Evolutionary conservation across 192 early-diverging fungal genomes (phyloP).

Genomic region (Coemansia sp.): DNA sequence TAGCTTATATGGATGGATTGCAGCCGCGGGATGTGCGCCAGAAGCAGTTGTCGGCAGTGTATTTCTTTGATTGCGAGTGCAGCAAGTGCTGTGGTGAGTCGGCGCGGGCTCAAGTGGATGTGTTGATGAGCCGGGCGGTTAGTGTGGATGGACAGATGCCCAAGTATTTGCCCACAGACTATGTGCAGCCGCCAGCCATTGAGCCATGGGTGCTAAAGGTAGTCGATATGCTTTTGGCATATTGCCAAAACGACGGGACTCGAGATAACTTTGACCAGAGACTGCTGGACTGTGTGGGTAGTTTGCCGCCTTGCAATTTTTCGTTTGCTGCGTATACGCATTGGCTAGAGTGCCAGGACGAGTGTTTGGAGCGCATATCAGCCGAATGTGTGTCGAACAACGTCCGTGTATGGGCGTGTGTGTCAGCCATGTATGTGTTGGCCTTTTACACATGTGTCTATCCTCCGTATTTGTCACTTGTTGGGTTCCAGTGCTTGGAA

Average conservation of each 20-base stretch:
- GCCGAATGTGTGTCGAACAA: not conserved
- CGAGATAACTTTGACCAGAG: not conserved
- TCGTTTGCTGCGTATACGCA: conserved; percentile 44
- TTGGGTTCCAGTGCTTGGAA: conserved; percentile 40
- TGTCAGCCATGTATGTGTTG: conserved; percentile 34
- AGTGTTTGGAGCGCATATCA: conserved; percentile 24
- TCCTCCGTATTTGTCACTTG: conserved; percentile 21
- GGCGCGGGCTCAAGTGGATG: conserved; percentile 18
- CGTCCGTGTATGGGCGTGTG: conserved; percentile 25
- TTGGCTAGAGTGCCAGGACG: conserved; percentile 53
- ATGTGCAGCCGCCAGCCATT: conserved; percentile 11
- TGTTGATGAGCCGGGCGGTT: conserved; percentile 19
- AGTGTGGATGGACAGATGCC: conserved; percentile 8
- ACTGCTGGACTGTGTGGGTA: conserved; percentile 3
- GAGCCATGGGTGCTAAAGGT: conserved; percentile 24
- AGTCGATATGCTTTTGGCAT: not conserved
- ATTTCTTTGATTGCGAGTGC: conserved; percentile 46
- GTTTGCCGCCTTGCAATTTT: conserved; percentile 12
- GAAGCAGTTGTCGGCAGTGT: conserved; percentile 23
- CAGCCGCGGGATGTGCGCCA: conserved; percentile 24
- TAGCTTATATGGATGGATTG: conserved; percentile 39
- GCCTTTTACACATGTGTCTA: conserved; percentile 36
- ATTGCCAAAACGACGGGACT: not conserved
- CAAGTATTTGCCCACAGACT: conserved; percentile 24
- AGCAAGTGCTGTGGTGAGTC: conserved; percentile 12